Conservation (phyloP, 176 grass and related monocot genomes). For the Sorghum bicolor region DNA sequence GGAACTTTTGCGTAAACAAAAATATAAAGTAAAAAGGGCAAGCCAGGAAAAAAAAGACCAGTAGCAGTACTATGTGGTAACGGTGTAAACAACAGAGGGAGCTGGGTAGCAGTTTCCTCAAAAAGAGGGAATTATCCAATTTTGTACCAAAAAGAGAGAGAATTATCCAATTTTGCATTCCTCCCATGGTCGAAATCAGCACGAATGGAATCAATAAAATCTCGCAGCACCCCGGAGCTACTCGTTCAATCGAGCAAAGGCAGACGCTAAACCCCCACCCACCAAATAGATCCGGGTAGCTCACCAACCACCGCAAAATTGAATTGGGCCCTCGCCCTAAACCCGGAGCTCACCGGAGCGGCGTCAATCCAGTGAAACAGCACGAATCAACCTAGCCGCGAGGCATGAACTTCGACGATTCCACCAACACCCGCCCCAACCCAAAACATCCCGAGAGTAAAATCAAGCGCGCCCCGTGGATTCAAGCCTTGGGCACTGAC, state of each 20-base stretch:
- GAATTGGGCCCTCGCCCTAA: background rate
- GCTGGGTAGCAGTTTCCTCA: background rate
- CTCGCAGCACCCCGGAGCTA: background rate
- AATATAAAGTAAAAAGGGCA: background rate
- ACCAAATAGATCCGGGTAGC: background rate
- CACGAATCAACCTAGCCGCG: background rate
- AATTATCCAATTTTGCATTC: background rate
- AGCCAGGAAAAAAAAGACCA: background rate
- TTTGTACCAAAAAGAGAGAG: background rate
- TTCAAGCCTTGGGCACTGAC: slow-evolving; percentile 3
- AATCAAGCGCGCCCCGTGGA: background rate
- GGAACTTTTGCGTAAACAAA: background rate
- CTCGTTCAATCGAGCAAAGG: background rate
- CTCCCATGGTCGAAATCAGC: background rate
- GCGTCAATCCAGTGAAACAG: background rate
- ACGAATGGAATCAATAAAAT: background rate
- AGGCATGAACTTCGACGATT: background rate
- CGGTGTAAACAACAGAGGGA: background rate
- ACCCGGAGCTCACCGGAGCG: background rate
- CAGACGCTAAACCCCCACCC: background rate
- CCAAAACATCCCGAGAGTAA: background rate
- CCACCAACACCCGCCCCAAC: background rate
- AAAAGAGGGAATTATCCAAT: background rate
- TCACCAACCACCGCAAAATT: background rate
- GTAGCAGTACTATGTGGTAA: background rate